Evolutionary conservation across 139 green algal genomes (phyloP).

Genomic region (Tetradesmus lagerheimii): DNA sequence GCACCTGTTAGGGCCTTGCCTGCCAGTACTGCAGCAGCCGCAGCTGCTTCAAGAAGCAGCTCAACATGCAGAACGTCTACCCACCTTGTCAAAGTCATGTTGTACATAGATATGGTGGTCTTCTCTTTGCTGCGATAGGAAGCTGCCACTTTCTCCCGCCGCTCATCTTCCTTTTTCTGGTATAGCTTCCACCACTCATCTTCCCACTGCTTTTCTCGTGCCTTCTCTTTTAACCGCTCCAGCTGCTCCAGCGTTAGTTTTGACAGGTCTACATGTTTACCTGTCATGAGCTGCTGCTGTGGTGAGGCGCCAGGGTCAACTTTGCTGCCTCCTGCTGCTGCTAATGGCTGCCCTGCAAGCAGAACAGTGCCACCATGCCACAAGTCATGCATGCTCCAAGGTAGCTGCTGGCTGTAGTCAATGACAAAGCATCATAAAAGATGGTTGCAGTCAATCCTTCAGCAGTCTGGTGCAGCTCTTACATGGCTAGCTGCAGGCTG

Average conservation of each 20-base stretch:
- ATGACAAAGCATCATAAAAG: no score
- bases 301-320: background rate
- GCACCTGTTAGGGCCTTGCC: background rate
- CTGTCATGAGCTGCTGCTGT: background rate
- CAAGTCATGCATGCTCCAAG: background rate
- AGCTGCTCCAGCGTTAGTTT: constrained; percentile 35
- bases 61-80: background rate
- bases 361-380: background rate
- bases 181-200: constrained; percentile 47
- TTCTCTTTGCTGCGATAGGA: constrained; percentile 9
- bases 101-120: constrained; percentile 30
- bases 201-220: constrained; percentile 53
- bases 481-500: background rate
- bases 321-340: constrained; percentile 19
- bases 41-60: background rate
- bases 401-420: no score
- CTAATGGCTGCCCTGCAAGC: constrained; percentile 6
- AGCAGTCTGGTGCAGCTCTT: background rate
- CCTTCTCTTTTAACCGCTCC: constrained; percentile 27
- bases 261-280: background rate
- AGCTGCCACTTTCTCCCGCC: background rate
- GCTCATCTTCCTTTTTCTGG: constrained; percentile 18
- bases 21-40: background rate
- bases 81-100: constrained; percentile 37
- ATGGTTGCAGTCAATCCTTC: background rate